Base-by-base conservation (phyloP, 495 filamentous ascomycete species). In the Podospora tetraspora region DNA sequence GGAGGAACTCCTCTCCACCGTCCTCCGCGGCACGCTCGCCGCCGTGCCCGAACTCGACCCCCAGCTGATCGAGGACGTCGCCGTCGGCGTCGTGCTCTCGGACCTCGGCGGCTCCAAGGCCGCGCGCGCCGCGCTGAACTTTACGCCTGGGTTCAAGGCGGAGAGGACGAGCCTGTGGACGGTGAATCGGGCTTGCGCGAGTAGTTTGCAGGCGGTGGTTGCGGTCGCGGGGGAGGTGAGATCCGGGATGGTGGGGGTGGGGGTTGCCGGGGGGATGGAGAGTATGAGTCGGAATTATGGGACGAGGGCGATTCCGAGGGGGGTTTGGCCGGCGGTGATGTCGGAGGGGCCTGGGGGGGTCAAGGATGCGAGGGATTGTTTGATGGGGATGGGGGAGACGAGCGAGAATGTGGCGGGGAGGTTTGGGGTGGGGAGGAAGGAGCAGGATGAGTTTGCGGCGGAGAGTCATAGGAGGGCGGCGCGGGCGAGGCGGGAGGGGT, bases 381-480 rank as follows among this genome's bases (percentile, higher is more conserved):
- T 97, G 73, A 95, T 96, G 93, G 87, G 88, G 66, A 97, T 97
- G 94, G 93, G 94, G 0, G 74, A 94, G 58, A 97, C 94, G n/a
- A 87, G 87, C 25, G 94, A 97, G 83, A 97, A 97, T 72, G 93
- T 97, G 11, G 92, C 93, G 0, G 78, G 80, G 69, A 81, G 93
- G 61, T 94, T 96, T 71, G 86, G 86, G 6, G 84, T 97, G n/a
- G 81, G 77, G 11, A 78, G 94, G 22, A 82, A 77, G 5, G 92
- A 94, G 68, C 93, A 96, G 81, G 94, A 97, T 76, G 88, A 81
- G 6, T 93, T 97, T 67, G 92, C 93, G 0, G 90, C 88, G 23
- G 81, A 84, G 69, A 90, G 86, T 19, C 94, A 97, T 76, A 76
- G 78, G 60, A 85, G 91, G 67, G 94, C 94, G 0, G 81, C 86